Evolutionary conservation across 371 early-diverging fungal species (phyloP).

Genomic region (Coemansia sp.): DNA sequence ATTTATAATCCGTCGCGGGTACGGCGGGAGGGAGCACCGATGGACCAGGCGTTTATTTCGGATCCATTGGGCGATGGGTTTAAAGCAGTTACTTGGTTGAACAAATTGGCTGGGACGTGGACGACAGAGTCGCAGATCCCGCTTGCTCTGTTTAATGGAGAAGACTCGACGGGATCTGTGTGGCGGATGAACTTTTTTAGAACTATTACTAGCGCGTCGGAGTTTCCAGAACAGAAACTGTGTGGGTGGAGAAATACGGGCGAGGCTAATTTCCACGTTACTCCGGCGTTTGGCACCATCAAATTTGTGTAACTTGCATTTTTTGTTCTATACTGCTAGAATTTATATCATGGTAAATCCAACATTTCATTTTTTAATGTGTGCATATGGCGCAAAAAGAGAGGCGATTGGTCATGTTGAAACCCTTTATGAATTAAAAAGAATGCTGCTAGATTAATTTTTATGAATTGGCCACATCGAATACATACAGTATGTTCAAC

Average conservation of each 20-base stretch:
- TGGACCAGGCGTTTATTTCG: constrained; percentile 39
- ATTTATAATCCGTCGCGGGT: constrained; percentile 41
- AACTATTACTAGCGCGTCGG: constrained; percentile 30
- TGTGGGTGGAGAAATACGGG: constrained; percentile 46
- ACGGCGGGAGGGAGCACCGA: constrained; percentile 26
- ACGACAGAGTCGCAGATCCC: constrained; percentile 29
- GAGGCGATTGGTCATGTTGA: no score
- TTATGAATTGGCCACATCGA: no score
- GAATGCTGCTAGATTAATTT: no score
- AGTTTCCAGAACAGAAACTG: constrained; percentile 43
- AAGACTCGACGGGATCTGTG: constrained; percentile 22
- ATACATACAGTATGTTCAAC: no score
- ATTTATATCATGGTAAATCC: neutral
- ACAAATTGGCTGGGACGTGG: constrained; percentile 25
- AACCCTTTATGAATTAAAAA: no score
- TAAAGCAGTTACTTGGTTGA: constrained; percentile 17
- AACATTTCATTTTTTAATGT: no score
- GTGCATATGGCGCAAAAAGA: no score
- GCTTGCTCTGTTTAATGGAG: constrained; percentile 43
- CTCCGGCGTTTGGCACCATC: constrained; percentile 34
- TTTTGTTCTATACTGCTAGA: neutral
- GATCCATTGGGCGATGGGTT: constrained; percentile 46
- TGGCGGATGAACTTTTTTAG: constrained; percentile 53
- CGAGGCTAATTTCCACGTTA: constrained; percentile 44
- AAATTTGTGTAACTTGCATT: constrained; percentile 6